phyloP scores from a whole-genome alignment of 1,284 basidiomycete species.

The Moesziomyces sp. region DNA sequence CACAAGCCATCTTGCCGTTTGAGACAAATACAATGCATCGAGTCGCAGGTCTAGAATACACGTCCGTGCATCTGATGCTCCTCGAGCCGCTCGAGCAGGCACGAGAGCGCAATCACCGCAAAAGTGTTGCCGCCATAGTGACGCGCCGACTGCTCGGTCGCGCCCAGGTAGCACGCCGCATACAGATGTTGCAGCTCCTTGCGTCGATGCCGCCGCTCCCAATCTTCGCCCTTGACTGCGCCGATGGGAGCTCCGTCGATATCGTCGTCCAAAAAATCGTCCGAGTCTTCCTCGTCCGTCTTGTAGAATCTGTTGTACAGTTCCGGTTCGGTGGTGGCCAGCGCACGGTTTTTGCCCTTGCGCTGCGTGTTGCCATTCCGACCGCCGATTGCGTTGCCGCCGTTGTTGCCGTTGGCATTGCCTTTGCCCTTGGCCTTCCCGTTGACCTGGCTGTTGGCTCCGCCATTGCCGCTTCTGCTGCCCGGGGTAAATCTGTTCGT shows the following conservation, averaged over 20 bases:
- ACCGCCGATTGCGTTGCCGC: slow-evolving; percentile 2
- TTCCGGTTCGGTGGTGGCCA: slow-evolving; percentile 13
- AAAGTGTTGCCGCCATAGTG: slow-evolving; percentile 38
- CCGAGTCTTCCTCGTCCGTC: slow-evolving; percentile 7
- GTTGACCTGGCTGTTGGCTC: not conserved
- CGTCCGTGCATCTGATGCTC: slow-evolving; percentile 9
- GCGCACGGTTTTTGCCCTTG: slow-evolving; percentile 12
- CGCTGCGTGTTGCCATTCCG: slow-evolving; percentile 3
- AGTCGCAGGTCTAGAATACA: slow-evolving; percentile 7
- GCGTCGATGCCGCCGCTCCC: slow-evolving; percentile 2
- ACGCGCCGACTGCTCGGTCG: slow-evolving; percentile 10
- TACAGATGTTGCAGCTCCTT: slow-evolving; percentile 31
- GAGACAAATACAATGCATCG: too few species aligned
- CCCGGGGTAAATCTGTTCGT: too few species aligned
- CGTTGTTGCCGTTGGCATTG: slow-evolving; percentile 6
- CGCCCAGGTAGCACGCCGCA: slow-evolving; percentile 27
- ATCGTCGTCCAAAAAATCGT: slow-evolving; percentile 3
- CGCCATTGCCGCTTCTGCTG: not conserved
- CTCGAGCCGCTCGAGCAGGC: slow-evolving; percentile 26
- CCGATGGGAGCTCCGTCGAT: not conserved
- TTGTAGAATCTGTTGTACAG: slow-evolving; percentile 3
- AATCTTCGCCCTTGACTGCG: slow-evolving; percentile 1
- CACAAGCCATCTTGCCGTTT: too few species aligned
- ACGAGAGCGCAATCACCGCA: slow-evolving; percentile 29
- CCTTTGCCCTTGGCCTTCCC: not conserved